Base-by-base conservation (phyloP, 257 asterid species). In the Eustoma russellianum region DNA sequence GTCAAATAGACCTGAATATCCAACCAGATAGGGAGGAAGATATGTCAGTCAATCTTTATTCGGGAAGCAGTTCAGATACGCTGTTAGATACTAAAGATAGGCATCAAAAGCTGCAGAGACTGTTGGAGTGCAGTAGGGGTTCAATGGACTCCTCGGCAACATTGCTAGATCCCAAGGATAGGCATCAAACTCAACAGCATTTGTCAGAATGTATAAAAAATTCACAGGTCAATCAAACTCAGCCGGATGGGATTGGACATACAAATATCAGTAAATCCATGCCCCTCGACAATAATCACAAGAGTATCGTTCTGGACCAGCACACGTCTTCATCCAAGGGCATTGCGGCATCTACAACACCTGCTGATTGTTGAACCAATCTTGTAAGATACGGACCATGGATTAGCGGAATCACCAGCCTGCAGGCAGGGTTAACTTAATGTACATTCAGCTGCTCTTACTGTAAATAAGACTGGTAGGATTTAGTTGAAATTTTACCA, bases 21-120 rank as follows among this genome's bases (percentile, higher is more conserved):
- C 88, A 84, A 79, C 98, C 96, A 3, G 94, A 81, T 45, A 74
- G 81, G 48, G 96, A 83, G 59, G 98, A 86, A 40, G 97, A 79
- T 46, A 41, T 51, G 45, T 73, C 84, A 7, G 82, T 84, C 33
- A 52, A 66, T 38, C 63, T 78, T 9, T 77, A 70, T 67, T 65
- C 69, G 6, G 74, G 75, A 19, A 57, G 68, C 58, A n/a, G 35
- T 50, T 55, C 69, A 46, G 48, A 41, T 57, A 17, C 53, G 33
- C 45, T 59, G 46, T 60, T 58, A 24, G 63, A 52, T 46, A 45
- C 67, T 17, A 68, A 66, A 6, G 80, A 74, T 48, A 64, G 48
- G 60, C 52, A 55, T 47, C 53, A 59, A 61, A 69, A 57, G 71
- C 79, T 69, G 51, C 78, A 61, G 52, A 73, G 51, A 35, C 18